phyloP scores from a whole-genome alignment of 2,329 filamentous ascomycete genomes.

The Ophiostoma himal-ulmi region DNA sequence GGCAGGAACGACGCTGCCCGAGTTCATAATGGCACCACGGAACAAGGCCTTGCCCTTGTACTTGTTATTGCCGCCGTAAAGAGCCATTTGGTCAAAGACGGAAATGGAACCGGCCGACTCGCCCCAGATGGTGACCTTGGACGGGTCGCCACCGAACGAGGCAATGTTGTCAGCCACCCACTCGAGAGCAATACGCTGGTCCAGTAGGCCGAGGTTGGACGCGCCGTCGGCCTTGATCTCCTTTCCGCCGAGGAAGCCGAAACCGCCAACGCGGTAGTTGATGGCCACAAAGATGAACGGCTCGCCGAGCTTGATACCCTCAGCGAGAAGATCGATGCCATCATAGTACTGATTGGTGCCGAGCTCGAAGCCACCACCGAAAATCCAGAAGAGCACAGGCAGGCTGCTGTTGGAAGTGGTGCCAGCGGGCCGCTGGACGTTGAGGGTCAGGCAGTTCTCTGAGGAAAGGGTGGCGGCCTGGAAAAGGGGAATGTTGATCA shows the following conservation, averaged over 20 bases:
- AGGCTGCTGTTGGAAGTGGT: constrained; percentile 50
- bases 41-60: constrained; percentile 73
- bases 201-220: constrained; percentile 62
- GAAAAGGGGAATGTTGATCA: constrained; percentile 44
- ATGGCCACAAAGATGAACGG: constrained; percentile 70
- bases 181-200: constrained; percentile 65
- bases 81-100: constrained; percentile 67
- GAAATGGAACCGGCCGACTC: constrained; percentile 68
- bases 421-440: constrained; percentile 53
- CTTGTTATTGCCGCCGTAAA: constrained; percentile 62
- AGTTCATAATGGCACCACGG: constrained; percentile 72
- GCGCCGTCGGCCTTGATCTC: constrained; percentile 63
- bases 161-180: constrained; percentile 75
- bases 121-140: constrained; percentile 74
- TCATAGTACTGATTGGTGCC: constrained; percentile 50
- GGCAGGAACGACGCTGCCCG: constrained; percentile 57
- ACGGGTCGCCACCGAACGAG: constrained; percentile 70
- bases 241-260: constrained; percentile 65
- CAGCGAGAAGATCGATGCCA: constrained; percentile 41
- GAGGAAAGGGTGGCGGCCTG: constrained; percentile 48
- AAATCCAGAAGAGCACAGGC: constrained; percentile 67
- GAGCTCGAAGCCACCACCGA: constrained; percentile 58
- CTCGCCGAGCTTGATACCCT: constrained; percentile 46
- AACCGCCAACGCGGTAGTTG: constrained; percentile 71
- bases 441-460: constrained; percentile 61